Evolutionary conservation across 164 flowering plant genomes (phyloP), one percentile per base, ranked within the genome.

Genomic region (Santalum album): DNA sequence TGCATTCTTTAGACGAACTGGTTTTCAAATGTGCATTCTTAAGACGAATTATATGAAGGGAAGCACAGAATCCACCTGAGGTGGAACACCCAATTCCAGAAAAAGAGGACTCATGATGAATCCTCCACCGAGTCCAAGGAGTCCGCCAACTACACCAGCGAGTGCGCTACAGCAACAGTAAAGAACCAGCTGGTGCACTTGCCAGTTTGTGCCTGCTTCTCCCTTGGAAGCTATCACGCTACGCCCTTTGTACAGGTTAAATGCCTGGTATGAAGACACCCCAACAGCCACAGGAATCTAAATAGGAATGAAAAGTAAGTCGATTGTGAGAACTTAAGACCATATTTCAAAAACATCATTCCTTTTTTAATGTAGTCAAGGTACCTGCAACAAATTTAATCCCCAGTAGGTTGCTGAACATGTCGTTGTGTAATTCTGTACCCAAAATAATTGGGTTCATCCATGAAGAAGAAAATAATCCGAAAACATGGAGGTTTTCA

Each of bases 11-110:
- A n/a, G n/a, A n/a, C n/a, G n/a, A n/a, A n/a, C n/a, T n/a, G n/a
- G n/a, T n/a, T n/a, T n/a, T n/a, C n/a, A n/a, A n/a, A n/a, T n/a
- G n/a, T n/a, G n/a, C n/a, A n/a, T n/a, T n/a, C 42, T 38, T 38
- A 2, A 23, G 24, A 23, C 12, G 47, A 17, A 49, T n/a, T n/a
- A n/a, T n/a, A n/a, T n/a, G n/a, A n/a, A n/a, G n/a, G n/a, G n/a
- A n/a, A 42, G 21, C 27, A 35, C 17, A 40, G 27, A 43, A 42
- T 35, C 15, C 12, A 65, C 69, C 62, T 65, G 64, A 18, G 70
- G 70, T 38, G 70, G 70, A 22, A 66, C 20, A n/a, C 66, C 64
- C 12, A 67, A 59, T 43, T 67, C 66, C 46, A 67, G 40, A 53
- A 67, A 67, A 24, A 67, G 47, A 15, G 70, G 69, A 6, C 69